Evolutionary conservation across 768 basidiomycete genomes (phyloP).

Genomic region (Auriscalpium vulgare): DNA sequence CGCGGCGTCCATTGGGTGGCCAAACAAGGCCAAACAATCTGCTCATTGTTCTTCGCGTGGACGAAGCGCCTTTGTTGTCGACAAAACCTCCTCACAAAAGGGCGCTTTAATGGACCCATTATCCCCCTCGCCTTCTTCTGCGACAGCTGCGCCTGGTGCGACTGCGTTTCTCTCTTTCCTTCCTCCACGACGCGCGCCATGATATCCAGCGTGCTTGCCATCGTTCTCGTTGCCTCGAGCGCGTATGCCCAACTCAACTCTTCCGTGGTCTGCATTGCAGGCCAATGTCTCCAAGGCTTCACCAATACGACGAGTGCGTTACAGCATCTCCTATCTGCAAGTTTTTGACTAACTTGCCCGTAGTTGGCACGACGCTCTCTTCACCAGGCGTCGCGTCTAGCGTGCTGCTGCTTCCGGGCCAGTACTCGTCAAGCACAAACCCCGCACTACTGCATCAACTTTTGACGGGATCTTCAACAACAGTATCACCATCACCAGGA

Average conservation of each 20-base stretch:
- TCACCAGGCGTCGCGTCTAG: constrained; percentile 43
- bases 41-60: background rate
- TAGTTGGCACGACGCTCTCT: constrained; percentile 67
- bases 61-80: background rate
- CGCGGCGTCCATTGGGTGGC: background rate
- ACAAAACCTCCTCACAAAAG: background rate
- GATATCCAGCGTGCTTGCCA: background rate
- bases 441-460: constrained; percentile 64
- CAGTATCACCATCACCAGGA: constrained; percentile 51
- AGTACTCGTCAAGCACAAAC: constrained; percentile 64
- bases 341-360: background rate
- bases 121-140: background rate
- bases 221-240: background rate
- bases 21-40: background rate
- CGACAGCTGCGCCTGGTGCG: background rate
- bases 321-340: constrained; percentile 10
- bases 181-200: background rate
- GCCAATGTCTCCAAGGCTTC: constrained; percentile 78
- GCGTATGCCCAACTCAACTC: constrained; percentile 24
- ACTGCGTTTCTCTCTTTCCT: background rate
- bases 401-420: constrained; percentile 66
- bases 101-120: background rate
- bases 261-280: constrained; percentile 74
- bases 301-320: constrained; percentile 64
- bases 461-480: constrained; percentile 56